phyloP scores from a whole-genome alignment of 2,329 filamentous ascomycete genomes.

The Berkeleyomyces rouxiae region DNA sequence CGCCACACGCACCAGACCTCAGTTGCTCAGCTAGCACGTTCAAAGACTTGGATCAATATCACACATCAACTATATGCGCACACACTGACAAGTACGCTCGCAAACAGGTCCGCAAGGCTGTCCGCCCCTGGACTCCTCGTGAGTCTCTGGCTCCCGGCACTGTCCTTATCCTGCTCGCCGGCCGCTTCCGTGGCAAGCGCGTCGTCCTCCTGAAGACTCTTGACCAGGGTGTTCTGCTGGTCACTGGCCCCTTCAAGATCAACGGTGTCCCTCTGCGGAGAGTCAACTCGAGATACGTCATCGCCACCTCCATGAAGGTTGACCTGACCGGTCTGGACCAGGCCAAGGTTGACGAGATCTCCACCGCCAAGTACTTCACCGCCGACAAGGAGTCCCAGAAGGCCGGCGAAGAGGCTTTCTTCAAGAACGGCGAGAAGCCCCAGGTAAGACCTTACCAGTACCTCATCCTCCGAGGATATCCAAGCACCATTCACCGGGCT shows the following conservation, averaged over 20 bases:
- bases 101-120: slow-evolving; percentile 76
- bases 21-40: neutral
- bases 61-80: neutral
- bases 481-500: neutral
- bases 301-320: slow-evolving; percentile 74
- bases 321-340: slow-evolving; percentile 73
- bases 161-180: slow-evolving; percentile 96
- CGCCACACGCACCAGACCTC: neutral
- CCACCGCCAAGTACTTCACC: slow-evolving; percentile 80
- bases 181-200: slow-evolving; percentile 99
- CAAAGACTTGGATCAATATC: neutral
- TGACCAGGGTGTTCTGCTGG: slow-evolving; percentile 91
- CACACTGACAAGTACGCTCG: slow-evolving; percentile 9
- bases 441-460: slow-evolving; percentile 46
- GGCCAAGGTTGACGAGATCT: slow-evolving; percentile 71
- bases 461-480: neutral
- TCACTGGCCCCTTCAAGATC: slow-evolving; percentile 99
- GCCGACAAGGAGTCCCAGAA: slow-evolving; percentile 91
- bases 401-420: slow-evolving; percentile 95
- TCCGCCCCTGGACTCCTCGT: slow-evolving; percentile 76
- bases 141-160: slow-evolving; percentile 83
- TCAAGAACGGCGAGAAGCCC: slow-evolving; percentile 97
- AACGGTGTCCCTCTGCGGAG: slow-evolving; percentile 96
- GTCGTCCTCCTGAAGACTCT: slow-evolving; percentile 98
- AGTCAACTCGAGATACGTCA: slow-evolving; percentile 87